phyloP scores from a whole-genome alignment of 2,329 filamentous ascomycete species.

The Raffaelea albimanens region DNA sequence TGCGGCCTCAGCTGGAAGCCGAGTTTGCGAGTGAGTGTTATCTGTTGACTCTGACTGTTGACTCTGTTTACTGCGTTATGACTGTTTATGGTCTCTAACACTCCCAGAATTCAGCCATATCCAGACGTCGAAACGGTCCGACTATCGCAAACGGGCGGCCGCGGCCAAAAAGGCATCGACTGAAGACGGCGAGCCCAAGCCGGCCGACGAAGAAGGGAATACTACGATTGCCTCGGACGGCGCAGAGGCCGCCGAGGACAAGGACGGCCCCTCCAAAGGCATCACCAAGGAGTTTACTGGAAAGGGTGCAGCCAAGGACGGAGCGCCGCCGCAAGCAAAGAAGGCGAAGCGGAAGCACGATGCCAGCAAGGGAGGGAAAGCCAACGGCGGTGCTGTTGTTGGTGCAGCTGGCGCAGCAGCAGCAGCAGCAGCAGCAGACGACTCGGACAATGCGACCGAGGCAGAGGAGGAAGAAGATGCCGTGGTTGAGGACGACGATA shows the following conservation, averaged over 20 bases:
- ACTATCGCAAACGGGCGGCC: conserved; percentile 60
- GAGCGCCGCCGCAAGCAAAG: conserved; percentile 23
- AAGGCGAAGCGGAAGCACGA: conserved; percentile 26
- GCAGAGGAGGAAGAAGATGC: conserved; percentile 28
- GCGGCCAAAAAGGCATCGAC: conserved; percentile 44
- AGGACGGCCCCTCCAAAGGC: neutral
- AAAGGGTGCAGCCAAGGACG: conserved; percentile 2
- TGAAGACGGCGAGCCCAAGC: conserved; percentile 14
- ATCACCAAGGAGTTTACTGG: neutral
- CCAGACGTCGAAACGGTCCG: conserved; percentile 65
- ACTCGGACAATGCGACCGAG: conserved; percentile 29
- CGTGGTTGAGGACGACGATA: conserved; percentile 25
- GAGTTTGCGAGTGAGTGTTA: conserved; percentile 62
- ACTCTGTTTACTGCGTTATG: neutral
- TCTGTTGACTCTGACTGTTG: no score
- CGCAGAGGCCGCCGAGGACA: conserved; percentile 12
- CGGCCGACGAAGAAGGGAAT: neutral
- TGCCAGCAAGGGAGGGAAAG: conserved; percentile 22
- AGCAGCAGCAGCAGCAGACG: no score
- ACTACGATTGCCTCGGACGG: neutral
- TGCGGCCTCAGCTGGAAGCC: conserved; percentile 57
- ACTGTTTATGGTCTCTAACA: neutral
- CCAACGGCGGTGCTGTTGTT: conserved; percentile 23
- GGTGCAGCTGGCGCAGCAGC: no score
- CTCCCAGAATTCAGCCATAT: conserved; percentile 59